These are phyloP conservation scores for Penicillium cosmopolitanum DNA, from an alignment of 495 filamentous ascomycete genomes.

Conservation along the genomic window DNA sequence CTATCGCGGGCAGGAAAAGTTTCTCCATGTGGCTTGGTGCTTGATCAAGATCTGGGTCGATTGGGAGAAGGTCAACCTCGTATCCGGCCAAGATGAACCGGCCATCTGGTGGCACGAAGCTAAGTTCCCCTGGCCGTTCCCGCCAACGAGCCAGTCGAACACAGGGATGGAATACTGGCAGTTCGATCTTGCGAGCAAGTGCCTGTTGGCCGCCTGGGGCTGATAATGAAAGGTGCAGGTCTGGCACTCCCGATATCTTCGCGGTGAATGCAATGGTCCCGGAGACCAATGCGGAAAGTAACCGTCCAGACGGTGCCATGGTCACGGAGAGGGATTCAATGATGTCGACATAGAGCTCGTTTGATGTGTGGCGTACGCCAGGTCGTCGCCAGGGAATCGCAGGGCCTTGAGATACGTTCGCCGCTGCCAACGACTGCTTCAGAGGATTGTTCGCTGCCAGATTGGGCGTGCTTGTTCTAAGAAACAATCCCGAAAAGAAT, in stretches of 20 bases:
- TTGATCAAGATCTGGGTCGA: conserved; percentile 47
- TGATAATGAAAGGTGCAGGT: conserved; percentile 78
- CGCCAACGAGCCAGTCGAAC: conserved; percentile 85
- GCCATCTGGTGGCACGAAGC: conserved; percentile 94
- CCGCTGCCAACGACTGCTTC: conserved; percentile 48
- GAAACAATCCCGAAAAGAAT: background rate
- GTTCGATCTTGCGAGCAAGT: conserved; percentile 71
- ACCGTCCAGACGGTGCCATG: conserved; percentile 84
- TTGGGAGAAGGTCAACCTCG: conserved; percentile 86
- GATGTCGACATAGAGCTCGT: conserved; percentile 96
- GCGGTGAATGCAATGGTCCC: conserved; percentile 94
- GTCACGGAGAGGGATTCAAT: conserved; percentile 87
- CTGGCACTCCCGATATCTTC: conserved; percentile 92
- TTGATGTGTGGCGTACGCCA: conserved; percentile 93
- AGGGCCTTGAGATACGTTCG: conserved; percentile 47
- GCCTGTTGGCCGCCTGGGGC: conserved; percentile 75
- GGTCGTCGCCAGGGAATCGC: conserved; percentile 86
- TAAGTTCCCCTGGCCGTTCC: conserved; percentile 84
- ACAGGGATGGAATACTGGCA: conserved; percentile 97
- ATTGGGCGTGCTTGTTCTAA: conserved; percentile 47
- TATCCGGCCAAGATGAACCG: conserved; percentile 94
- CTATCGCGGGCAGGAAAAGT: conserved; percentile 76
- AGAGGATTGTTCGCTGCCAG: conserved; percentile 45
- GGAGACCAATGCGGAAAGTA: conserved; percentile 83
- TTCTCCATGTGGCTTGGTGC: conserved; percentile 58